Evolutionary conservation across 768 basidiomycete species (phyloP).

Genomic region (Lyophyllum decastes): DNA sequence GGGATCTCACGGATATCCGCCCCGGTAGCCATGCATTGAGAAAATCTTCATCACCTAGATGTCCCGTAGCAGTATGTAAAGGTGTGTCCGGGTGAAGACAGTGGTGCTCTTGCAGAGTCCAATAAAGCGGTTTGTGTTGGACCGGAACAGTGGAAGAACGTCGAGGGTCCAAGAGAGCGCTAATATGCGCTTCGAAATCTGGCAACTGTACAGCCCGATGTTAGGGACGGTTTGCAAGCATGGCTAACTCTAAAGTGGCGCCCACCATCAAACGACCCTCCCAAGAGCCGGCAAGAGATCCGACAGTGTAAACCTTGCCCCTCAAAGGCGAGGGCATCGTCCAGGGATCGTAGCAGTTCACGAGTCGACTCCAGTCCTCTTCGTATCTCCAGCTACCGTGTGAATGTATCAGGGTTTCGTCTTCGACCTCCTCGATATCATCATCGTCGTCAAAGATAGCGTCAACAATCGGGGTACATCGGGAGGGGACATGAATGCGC

Average conservation of each 20-base stretch:
- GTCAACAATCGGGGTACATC: slow-evolving; percentile 11
- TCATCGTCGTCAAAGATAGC: slow-evolving; percentile 7
- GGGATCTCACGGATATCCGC: slow-evolving; percentile 31
- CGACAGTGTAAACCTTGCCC: slow-evolving; percentile 43
- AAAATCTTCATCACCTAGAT: slow-evolving; percentile 41
- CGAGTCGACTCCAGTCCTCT: slow-evolving; percentile 49
- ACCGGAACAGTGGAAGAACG: slow-evolving; percentile 27
- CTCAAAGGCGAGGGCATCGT: slow-evolving; percentile 35
- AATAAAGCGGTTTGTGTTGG: slow-evolving; percentile 38
- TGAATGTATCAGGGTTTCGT: not conserved
- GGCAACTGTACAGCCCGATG: slow-evolving; percentile 12
- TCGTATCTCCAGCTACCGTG: slow-evolving; percentile 36
- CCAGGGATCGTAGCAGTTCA: slow-evolving; percentile 41
- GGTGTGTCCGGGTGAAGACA: slow-evolving; percentile 40
- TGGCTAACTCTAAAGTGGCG: not conserved
- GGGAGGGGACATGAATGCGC: slow-evolving; percentile 32
- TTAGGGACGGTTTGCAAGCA: not conserved
- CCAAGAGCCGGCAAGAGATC: slow-evolving; percentile 47
- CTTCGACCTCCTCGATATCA: slow-evolving; percentile 10
- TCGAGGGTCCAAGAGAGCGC: slow-evolving; percentile 22
- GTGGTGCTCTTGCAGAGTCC: slow-evolving; percentile 46
- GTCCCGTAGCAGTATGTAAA: slow-evolving; percentile 34
- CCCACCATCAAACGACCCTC: slow-evolving; percentile 47
- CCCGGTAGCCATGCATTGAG: slow-evolving; percentile 51
- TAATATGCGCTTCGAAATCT: slow-evolving; percentile 20